These are phyloP conservation scores for Monilinia vaccinii-corymbosi DNA, from an alignment of 2,329 filamentous ascomycete genomes.

Conservation along the genomic window DNA sequence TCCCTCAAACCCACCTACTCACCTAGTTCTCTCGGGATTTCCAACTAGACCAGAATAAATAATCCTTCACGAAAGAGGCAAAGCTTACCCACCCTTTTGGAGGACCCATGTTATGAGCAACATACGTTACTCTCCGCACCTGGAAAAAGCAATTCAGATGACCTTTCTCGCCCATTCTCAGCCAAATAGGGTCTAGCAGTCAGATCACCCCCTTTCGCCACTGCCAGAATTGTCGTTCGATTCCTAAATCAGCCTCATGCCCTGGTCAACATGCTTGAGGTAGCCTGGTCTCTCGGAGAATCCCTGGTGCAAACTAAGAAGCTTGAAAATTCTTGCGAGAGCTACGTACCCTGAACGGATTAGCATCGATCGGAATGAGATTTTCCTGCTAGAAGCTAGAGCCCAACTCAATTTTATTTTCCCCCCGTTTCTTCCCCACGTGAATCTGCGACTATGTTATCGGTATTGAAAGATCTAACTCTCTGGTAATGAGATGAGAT, in stretches of 20 bases:
- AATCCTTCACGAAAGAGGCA: not conserved
- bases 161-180: not conserved
- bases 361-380: not conserved
- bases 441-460: not conserved
- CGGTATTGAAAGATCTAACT: not conserved
- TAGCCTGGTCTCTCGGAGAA: slow-evolving; percentile 1
- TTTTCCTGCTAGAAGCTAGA: not conserved
- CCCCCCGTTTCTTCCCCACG: not conserved
- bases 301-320: not conserved
- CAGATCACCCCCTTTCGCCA: not conserved
- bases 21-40: not conserved
- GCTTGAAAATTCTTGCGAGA: not conserved
- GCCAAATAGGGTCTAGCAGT: not conserved
- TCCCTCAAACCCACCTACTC: not conserved
- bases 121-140: not conserved
- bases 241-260: not conserved
- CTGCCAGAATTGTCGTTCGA: not conserved
- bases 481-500: not conserved
- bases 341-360: not conserved
- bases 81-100: not conserved
- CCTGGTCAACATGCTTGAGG: not conserved
- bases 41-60: not conserved
- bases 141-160: slow-evolving; percentile 5
- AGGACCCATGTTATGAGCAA: not conserved
- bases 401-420: slow-evolving; percentile 1